Evolutionary conservation across 345 rosid genomes (phyloP), one percentile per base, ranked within the genome.

Genomic region (Noccaea bulbosa): DNA sequence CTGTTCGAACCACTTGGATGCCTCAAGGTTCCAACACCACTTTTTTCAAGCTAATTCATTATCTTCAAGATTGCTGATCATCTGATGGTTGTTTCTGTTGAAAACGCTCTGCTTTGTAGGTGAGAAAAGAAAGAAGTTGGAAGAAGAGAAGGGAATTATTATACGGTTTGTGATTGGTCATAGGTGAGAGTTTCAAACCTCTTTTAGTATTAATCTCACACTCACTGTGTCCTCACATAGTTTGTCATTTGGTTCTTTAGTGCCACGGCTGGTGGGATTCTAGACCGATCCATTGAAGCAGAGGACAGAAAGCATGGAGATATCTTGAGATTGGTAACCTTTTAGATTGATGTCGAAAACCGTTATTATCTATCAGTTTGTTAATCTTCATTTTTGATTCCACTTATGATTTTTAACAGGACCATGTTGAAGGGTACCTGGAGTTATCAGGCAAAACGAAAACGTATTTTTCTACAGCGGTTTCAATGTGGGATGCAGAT

Each of bases 1-100:
- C 99, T 5, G 80, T 93, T 80, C 96, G 99, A 37, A 80, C 90
- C 27, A 91, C 99, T 8, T 93, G 99, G 99, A 86, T 91, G 93
- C 97, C 90, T 33, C 96, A 86, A 91, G 98, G 98, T 93, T 74
- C 74, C 35, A 7, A 32, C 46, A 24, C 2, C 16, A 58, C 54
- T 62, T 24, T 15, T 62, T 24, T 15, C 64, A 55, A 11, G 52
- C 45, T 80, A 20, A 20, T 20, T 47, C 24, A 8, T 40, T 40
- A 5, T 57, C 72, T 47, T 63, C 45, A 20, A 47, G 11, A 16
- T 61, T 20, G 0, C 0, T 50, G 0, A 20, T 22, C 1, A 20
- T 20, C 22, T 64, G 65, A 72, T 67, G 24, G 7, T 52, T 34
- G 6, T 47, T 47, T 50, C 24, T 73, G 39, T 48, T 1, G 4